These are phyloP conservation scores for Aspergillus sp. DNA, from an alignment of 2,329 filamentous ascomycete species.

Conservation along the genomic window DNA sequence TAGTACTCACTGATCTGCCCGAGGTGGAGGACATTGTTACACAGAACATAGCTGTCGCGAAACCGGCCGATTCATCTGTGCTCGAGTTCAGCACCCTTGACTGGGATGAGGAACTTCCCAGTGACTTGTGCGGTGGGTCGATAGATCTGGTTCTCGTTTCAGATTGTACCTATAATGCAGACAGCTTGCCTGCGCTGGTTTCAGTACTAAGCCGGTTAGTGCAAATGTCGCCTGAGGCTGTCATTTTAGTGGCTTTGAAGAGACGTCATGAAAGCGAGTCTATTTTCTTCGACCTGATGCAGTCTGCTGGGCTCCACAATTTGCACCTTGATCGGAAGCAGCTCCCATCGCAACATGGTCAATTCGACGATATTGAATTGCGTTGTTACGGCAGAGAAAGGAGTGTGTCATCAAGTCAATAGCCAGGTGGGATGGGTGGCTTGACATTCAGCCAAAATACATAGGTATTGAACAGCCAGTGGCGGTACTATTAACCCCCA, in stretches of 20 bases:
- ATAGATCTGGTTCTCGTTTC: conserved; percentile 66
- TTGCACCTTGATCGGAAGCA: conserved; percentile 35
- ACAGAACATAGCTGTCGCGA: conserved; percentile 55
- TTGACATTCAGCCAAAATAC: neutral
- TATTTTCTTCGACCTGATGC: conserved; percentile 66
- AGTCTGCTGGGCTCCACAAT: conserved; percentile 37
- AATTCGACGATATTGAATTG: conserved; percentile 42
- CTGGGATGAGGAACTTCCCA: conserved; percentile 61
- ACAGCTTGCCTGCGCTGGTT: conserved; percentile 66
- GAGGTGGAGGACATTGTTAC: conserved; percentile 64
- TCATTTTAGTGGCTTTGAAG: conserved; percentile 66
- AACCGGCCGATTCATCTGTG: conserved; percentile 45
- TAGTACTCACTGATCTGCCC: conserved; percentile 66
- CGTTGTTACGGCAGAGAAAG: conserved; percentile 34
- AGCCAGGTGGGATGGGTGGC: no score
- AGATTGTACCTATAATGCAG: conserved; percentile 73
- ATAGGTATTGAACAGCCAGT: neutral
- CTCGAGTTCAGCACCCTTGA: conserved; percentile 59
- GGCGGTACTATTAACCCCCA: neutral
- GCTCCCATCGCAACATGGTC: conserved; percentile 41
- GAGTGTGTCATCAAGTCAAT: neutral
- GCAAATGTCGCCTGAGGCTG: conserved; percentile 49
- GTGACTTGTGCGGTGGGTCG: conserved; percentile 36
- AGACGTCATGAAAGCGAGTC: conserved; percentile 66
- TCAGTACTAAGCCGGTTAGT: conserved; percentile 56